These are phyloP conservation scores for Penicillium antarcticum DNA, from an alignment of 495 filamentous ascomycete species.

Conservation along the genomic window DNA sequence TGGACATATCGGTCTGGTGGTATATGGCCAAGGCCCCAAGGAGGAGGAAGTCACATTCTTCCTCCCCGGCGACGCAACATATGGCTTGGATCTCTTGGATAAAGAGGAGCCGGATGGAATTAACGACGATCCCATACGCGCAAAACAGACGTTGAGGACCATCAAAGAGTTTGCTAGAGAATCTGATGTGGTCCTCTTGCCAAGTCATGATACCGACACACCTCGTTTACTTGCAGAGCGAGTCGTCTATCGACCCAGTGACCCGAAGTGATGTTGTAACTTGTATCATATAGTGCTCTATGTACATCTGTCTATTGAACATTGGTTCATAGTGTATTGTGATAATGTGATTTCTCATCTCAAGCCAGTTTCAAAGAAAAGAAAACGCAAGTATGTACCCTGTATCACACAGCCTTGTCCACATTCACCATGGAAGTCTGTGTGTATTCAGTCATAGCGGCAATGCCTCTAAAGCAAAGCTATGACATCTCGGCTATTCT, in stretches of 20 bases:
- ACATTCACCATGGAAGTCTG: too few species aligned
- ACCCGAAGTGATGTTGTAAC: neutral
- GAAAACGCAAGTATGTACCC: too few species aligned
- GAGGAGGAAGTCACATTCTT: constrained; percentile 18
- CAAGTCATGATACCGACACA: constrained; percentile 26
- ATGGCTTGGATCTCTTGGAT: constrained; percentile 24
- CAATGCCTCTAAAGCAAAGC: too few species aligned
- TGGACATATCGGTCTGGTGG: constrained; percentile 24
- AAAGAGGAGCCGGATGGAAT: constrained; percentile 29
- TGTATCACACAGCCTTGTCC: too few species aligned
- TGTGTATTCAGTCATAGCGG: too few species aligned
- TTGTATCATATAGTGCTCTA: neutral
- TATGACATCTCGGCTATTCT: too few species aligned
- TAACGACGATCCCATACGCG: constrained; percentile 23
- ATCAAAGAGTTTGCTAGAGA: constrained; percentile 29
- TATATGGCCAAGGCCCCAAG: constrained; percentile 8
- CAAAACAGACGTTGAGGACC: constrained; percentile 17
- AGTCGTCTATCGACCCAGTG: constrained; percentile 10
- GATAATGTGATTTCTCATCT: too few species aligned
- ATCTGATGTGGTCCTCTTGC: constrained; percentile 22
- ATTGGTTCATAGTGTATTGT: too few species aligned
- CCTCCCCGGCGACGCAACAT: constrained; percentile 29
- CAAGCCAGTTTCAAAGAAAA: too few species aligned
- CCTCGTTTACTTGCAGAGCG: constrained; percentile 11
- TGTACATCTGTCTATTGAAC: too few species aligned